Base-by-base conservation (phyloP, 2,329 filamentous ascomycete species). In the Penicillium sp. region DNA sequence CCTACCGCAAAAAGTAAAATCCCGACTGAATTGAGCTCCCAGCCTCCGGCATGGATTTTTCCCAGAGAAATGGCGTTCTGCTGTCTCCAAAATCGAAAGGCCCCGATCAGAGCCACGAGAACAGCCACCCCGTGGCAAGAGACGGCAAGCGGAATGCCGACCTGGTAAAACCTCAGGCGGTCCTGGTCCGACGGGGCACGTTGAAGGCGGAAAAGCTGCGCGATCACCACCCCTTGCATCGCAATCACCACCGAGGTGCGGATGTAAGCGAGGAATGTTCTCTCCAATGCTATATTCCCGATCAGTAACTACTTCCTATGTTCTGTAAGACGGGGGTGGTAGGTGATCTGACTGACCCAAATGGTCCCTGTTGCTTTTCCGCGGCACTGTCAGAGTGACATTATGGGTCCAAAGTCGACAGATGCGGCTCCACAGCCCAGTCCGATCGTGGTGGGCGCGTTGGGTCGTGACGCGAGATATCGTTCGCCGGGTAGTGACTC, bases 321-420 rank as follows among this genome's bases (percentile, higher is more conserved):
- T 3, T 37, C 33, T 37, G 15, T n/a, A 18, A 18, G 15, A 37
- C 18, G 12, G 6, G 6, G 20, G 31, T n/a, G 18, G 4, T 23
- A 22, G 6, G n/a, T n/a, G n/a, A n/a, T n/a, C n/a, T n/a, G n/a
- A 63, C 67, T 53, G 59, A 77, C 75, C 75, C 52, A 73, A 74
- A 62, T 77, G 70, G 61, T 77, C 75, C 4, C 75, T 68, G 59
- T 76, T 76, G 25, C 66, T 72, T 55, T 73, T 74, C 49, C 75
- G 72, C 11, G 72, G 60, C 14, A 77, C 74, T 0, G 68, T 71
- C 58, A 76, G 45, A 4, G 66, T 68, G 7, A 77, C 69, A 60
- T 75, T 55, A n/a, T 73, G 96, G 87, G 59, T 88, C 90, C 74
- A 99, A 94, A 41, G 97, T 83, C 67, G 93, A 85, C 54, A 85